Percentiles rank a stretch among this genome's conserved stretches.
Evolutionary conservation across 2,329 filamentous ascomycete species (phyloP).

Genomic region (Pseudocercospora cruenta): DNA sequence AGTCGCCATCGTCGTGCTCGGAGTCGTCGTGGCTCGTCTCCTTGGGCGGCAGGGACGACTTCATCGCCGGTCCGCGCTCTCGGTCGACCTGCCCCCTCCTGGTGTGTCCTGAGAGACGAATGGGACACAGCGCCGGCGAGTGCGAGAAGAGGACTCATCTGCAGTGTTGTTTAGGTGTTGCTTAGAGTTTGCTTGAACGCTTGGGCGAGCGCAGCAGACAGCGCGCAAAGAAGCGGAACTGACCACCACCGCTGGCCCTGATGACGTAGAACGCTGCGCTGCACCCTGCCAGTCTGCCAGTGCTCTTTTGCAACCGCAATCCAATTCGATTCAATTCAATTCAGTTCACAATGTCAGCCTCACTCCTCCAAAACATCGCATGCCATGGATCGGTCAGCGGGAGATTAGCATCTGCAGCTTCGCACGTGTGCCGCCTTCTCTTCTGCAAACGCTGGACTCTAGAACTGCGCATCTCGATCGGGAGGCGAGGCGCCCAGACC

Average conservation of each 20-base stretch:
- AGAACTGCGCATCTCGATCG: background rate
- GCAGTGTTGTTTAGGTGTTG: conserved; percentile 4
- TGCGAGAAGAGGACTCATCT: conserved; percentile 7
- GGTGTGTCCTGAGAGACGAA: conserved; percentile 13
- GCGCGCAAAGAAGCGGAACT: background rate
- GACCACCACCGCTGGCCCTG: background rate
- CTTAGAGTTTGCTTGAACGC: background rate
- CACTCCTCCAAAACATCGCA: background rate
- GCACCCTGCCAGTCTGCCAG: no score
- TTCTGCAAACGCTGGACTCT: background rate
- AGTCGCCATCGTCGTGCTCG: conserved; percentile 28
- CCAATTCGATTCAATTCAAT: background rate
- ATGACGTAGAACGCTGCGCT: background rate
- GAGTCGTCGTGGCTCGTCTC: conserved; percentile 23
- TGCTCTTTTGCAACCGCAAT: background rate
- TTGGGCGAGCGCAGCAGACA: background rate
- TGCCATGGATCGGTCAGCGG: no score
- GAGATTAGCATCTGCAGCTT: background rate
- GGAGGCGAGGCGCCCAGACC: no score
- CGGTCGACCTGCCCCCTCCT: conserved; percentile 15
- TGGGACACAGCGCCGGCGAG: conserved; percentile 11
- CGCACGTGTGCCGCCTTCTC: background rate
- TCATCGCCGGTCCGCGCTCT: conserved; percentile 24
- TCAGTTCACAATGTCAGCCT: background rate
- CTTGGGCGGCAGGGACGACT: conserved; percentile 22